Conservation (phyloP, 345 rosid species). For the Limnanthes douglasii region DNA sequence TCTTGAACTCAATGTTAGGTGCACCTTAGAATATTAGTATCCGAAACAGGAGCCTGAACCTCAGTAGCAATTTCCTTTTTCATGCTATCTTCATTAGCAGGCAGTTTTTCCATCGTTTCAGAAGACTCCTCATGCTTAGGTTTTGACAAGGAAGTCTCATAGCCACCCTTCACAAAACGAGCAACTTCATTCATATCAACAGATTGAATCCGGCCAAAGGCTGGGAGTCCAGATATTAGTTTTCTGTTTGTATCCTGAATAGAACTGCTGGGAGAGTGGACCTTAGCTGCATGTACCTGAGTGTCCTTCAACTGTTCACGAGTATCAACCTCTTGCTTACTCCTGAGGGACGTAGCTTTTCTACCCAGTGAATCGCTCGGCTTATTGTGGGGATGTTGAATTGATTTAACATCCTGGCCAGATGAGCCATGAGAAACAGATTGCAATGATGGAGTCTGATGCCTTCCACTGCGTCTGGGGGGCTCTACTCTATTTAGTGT, state of each 20-base stretch:
- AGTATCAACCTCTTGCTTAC: slow-evolving; percentile 24
- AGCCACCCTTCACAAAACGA: slow-evolving; percentile 46
- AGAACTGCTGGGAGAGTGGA: background rate
- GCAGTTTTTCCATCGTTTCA: no score
- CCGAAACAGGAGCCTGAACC: no score
- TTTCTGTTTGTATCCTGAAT: slow-evolving; percentile 10
- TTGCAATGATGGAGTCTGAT: slow-evolving; percentile 17
- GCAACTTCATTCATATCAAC: slow-evolving; percentile 49
- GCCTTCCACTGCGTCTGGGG: slow-evolving; percentile 51
- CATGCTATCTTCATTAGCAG: no score
- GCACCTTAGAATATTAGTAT: no score
- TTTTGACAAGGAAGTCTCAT: slow-evolving; percentile 36
- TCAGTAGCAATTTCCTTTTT: no score
- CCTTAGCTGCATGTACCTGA: slow-evolving; percentile 14
- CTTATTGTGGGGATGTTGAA: no score
- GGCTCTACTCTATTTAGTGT: slow-evolving; percentile 25
- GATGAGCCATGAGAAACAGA: slow-evolving; percentile 29
- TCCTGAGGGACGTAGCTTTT: slow-evolving; percentile 11
- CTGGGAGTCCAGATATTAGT: slow-evolving; percentile 12
- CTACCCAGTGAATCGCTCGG: slow-evolving; percentile 13
- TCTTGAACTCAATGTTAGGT: no score
- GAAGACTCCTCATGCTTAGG: slow-evolving; percentile 23
- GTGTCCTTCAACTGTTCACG: slow-evolving; percentile 17
- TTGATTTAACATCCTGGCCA: no score
- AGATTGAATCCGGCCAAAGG: slow-evolving; percentile 30